Percentiles rank a stretch among this genome's conserved stretches.
phyloP scores from a whole-genome alignment of 345 rosid species.

The Boechera stricta region DNA sequence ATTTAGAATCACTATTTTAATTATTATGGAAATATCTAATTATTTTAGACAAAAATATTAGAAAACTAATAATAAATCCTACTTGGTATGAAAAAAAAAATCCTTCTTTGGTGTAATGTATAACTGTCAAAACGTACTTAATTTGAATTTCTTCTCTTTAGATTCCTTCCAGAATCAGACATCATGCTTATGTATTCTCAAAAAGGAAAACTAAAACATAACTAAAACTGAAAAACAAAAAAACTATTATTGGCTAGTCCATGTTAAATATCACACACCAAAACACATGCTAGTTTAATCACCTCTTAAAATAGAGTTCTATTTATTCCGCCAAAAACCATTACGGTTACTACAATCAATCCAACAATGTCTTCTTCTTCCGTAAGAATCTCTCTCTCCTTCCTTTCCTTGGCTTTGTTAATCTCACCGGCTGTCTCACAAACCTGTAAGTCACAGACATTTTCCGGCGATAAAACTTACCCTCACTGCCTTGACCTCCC shows the following conservation, averaged over 20 bases:
- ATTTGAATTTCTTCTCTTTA: background rate
- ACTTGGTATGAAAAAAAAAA: background rate
- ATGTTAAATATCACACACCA: background rate
- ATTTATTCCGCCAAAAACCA: conserved; percentile 27
- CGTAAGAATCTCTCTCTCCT: conserved; percentile 30
- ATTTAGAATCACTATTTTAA: background rate
- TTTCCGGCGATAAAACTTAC: conserved; percentile 54
- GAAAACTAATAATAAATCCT: background rate
- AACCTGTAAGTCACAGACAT: conserved; percentile 61
- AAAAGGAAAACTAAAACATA: background rate
- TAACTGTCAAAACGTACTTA: background rate
- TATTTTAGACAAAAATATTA: background rate
- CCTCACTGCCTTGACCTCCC: conserved; percentile 75
- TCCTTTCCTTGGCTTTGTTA: conserved; percentile 37
- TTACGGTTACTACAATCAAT: conserved; percentile 29
- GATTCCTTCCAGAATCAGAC: background rate
- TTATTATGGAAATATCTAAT: background rate
- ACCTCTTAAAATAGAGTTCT: background rate
- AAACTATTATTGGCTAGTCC: conserved; percentile 9
- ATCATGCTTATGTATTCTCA: background rate
- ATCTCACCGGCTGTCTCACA: conserved; percentile 58
- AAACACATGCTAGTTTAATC: conserved; percentile 25
- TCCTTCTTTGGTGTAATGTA: background rate
- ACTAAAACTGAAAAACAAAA: background rate
- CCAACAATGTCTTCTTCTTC: conserved; percentile 34